Conservation (phyloP, 1,284 basidiomycete genomes). For the Coniferiporia weirii region DNA sequence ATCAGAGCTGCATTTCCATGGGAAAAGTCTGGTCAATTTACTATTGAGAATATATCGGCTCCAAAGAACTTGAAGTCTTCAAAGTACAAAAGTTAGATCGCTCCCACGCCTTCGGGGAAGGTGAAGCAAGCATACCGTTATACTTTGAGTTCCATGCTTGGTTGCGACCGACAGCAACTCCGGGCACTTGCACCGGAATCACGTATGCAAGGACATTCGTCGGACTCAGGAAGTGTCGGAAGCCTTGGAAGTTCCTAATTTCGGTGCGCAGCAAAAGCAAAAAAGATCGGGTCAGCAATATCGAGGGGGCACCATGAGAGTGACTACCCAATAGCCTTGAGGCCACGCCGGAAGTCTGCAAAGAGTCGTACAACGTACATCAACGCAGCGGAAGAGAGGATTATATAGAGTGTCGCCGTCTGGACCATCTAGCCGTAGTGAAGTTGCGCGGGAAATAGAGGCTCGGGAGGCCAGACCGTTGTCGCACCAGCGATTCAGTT, state of each 20-base stretch:
- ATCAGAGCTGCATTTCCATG: neutral
- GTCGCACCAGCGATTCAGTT: too few relatives aligned
- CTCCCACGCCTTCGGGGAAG: too few relatives aligned
- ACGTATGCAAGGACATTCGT: conserved; percentile 7
- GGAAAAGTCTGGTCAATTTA: neutral
- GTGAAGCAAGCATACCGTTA: conserved; percentile 1
- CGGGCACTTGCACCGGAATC: conserved; percentile 10
- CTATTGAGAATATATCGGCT: conserved; percentile 11
- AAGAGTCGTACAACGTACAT: conserved; percentile 8
- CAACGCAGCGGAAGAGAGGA: neutral
- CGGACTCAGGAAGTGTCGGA: conserved; percentile 8
- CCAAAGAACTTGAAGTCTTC: conserved; percentile 13
- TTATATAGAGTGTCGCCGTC: neutral
- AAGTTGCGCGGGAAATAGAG: too few relatives aligned
- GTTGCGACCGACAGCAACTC: conserved; percentile 6
- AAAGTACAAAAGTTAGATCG: neutral
- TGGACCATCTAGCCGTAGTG: neutral
- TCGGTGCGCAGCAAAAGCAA: neutral
- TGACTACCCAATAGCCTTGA: conserved; percentile 11
- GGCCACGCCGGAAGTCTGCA: conserved; percentile 5
- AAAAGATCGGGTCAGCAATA: neutral
- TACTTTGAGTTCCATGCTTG: conserved; percentile 7
- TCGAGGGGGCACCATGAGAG: neutral
- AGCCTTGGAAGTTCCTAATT: conserved; percentile 15
- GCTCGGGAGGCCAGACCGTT: too few relatives aligned